phyloP scores from a whole-genome alignment of 2,329 filamentous ascomycete genomes.

The Pleurostoma richardsiae region DNA sequence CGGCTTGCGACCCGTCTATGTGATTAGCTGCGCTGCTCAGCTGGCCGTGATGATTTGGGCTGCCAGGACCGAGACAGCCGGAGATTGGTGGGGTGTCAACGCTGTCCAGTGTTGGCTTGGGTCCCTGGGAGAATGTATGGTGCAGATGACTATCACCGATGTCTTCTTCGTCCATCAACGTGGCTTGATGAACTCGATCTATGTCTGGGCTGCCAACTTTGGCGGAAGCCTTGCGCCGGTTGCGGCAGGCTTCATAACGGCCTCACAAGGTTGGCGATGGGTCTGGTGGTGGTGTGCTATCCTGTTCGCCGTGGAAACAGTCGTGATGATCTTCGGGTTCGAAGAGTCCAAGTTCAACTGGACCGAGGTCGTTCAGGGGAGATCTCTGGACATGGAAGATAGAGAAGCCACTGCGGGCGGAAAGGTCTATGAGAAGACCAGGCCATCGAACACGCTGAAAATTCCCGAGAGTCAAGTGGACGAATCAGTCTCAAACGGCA shows the following conservation, averaged over 20 bases:
- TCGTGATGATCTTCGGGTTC: conserved; percentile 8
- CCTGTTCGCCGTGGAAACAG: conserved; percentile 6
- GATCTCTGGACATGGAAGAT: not conserved
- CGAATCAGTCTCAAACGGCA: not conserved
- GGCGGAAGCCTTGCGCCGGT: conserved; percentile 15
- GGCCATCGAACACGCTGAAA: not conserved
- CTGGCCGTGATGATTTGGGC: conserved; percentile 31
- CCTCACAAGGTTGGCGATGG: conserved; percentile 9
- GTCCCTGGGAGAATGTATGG: conserved; percentile 33
- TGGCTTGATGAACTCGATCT: conserved; percentile 40
- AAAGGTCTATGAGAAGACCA: conserved; percentile 3
- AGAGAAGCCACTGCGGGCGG: not conserved
- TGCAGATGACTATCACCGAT: conserved; percentile 41
- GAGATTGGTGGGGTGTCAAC: conserved; percentile 37
- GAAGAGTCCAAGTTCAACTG: conserved; percentile 10
- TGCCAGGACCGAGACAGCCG: conserved; percentile 31
- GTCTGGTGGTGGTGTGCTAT: conserved; percentile 10
- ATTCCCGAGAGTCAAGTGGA: not conserved
- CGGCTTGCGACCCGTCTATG: conserved; percentile 37
- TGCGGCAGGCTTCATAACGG: conserved; percentile 9
- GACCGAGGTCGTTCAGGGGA: conserved; percentile 3
- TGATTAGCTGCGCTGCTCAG: conserved; percentile 32
- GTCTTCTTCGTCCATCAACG: conserved; percentile 43
- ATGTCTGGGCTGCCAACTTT: conserved; percentile 30
- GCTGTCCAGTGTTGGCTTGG: conserved; percentile 36